These are phyloP conservation scores for Penicillium goetzii DNA, from an alignment of 495 filamentous ascomycete species.

Conservation along the genomic window DNA sequence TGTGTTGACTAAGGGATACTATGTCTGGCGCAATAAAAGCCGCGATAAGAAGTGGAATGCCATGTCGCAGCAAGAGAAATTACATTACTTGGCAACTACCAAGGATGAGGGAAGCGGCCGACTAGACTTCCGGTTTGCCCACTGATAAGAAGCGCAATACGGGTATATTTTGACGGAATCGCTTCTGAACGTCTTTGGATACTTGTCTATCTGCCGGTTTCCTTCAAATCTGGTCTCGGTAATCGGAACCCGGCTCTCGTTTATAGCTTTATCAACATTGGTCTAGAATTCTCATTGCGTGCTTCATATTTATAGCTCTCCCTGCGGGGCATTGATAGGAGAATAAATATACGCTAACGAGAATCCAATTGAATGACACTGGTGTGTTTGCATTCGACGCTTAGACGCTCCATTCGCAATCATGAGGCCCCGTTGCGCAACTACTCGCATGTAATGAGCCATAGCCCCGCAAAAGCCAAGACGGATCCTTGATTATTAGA, in stretches of 20 bases:
- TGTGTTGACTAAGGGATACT: constrained; percentile 45
- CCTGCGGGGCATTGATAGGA: background rate
- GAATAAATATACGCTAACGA: background rate
- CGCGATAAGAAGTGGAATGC: constrained; percentile 36
- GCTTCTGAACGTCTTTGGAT: background rate
- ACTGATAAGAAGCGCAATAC: background rate
- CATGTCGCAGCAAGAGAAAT: constrained; percentile 32
- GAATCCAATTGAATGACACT: too few species aligned
- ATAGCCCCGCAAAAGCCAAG: background rate
- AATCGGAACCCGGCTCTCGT: background rate
- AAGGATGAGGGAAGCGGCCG: constrained; percentile 44
- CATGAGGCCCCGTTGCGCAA: constrained; percentile 15
- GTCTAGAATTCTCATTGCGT: background rate
- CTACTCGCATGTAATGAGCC: constrained; percentile 1
- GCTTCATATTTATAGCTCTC: background rate
- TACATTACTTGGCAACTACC: constrained; percentile 40
- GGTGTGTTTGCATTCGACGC: background rate
- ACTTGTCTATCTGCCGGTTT: background rate
- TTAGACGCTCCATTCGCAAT: constrained; percentile 9
- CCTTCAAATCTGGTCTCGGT: background rate
- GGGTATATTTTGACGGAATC: background rate
- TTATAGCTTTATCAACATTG: background rate
- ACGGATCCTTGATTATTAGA: constrained; percentile 7
- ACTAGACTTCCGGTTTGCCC: constrained; percentile 44
- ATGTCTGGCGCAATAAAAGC: constrained; percentile 42